Percentiles rank a stretch among this genome's conserved stretches.
phyloP scores from a whole-genome alignment of 2,329 filamentous ascomycete species.

The Elsinoe fawcettii region DNA sequence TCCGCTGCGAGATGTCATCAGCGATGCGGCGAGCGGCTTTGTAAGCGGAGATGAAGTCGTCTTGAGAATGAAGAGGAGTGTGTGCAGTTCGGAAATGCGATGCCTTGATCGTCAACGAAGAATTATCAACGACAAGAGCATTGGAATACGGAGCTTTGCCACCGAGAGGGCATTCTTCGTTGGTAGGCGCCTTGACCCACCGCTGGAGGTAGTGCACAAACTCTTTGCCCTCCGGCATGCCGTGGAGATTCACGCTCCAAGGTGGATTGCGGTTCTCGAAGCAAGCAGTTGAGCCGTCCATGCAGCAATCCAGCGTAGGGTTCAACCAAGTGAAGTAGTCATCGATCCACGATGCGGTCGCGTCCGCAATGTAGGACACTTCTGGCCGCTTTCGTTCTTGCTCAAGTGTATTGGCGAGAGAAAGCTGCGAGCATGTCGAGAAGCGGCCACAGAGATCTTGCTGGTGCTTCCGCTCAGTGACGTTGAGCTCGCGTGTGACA shows the following conservation, averaged over 20 bases:
- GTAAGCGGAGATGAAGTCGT: slow-evolving; percentile 89
- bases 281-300: slow-evolving; percentile 56
- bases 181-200: slow-evolving; percentile 74
- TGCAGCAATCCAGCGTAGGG: slow-evolving; percentile 65
- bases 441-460: slow-evolving; percentile 85
- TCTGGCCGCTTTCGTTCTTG: slow-evolving; percentile 86
- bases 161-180: slow-evolving; percentile 76
- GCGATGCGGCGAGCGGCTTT: slow-evolving; percentile 82
- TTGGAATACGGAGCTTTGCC: slow-evolving; percentile 81
- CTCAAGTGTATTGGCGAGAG: slow-evolving; percentile 82
- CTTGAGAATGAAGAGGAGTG: slow-evolving; percentile 75
- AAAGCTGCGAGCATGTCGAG: slow-evolving; percentile 75
- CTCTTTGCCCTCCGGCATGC: slow-evolving; percentile 90
- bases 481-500: slow-evolving; percentile 73
- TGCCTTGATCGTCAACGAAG: slow-evolving; percentile 61
- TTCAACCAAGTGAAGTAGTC: slow-evolving; percentile 98
- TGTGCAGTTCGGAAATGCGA: slow-evolving; percentile 91
- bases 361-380: slow-evolving; percentile 78
- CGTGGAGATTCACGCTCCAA: slow-evolving; percentile 82
- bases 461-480: slow-evolving; percentile 67
- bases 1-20: slow-evolving; percentile 60
- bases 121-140: slow-evolving; percentile 68
- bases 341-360: slow-evolving; percentile 91
- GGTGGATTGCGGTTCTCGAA: slow-evolving; percentile 68
- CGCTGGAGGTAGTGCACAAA: slow-evolving; percentile 79